phyloP scores from a whole-genome alignment of 2,329 filamentous ascomycete genomes.

The Fusarium concolor region DNA sequence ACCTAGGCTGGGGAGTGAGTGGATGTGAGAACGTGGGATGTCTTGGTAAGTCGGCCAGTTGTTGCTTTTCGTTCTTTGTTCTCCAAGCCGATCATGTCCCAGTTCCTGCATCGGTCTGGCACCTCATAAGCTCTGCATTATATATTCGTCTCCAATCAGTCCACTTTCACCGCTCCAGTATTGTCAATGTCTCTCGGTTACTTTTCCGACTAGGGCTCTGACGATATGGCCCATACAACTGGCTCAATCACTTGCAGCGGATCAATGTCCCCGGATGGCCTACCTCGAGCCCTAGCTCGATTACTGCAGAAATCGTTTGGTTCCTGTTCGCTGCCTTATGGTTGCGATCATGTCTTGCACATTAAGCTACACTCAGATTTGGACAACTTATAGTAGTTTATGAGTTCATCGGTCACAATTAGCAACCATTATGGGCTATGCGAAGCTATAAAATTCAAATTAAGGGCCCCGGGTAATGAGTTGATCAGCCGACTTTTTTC shows the following conservation, averaged over 20 bases:
- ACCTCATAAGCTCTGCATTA: not conserved
- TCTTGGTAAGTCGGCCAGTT: not conserved
- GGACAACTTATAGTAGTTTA: too few species aligned
- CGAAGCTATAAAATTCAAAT: too few species aligned
- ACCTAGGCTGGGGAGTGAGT: not conserved
- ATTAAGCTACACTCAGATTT: not conserved
- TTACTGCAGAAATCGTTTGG: not conserved
- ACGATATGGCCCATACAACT: constrained; percentile 7
- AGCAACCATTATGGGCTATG: too few species aligned
- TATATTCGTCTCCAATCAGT: not conserved
- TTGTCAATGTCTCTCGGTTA: constrained; percentile 16
- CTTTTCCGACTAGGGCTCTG: constrained; percentile 12
- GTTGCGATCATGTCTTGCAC: too few species aligned
- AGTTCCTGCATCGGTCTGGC: constrained; percentile 1
- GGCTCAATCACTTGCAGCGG: constrained; percentile 19
- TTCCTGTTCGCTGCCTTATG: not conserved
- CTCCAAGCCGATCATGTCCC: not conserved
- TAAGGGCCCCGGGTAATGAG: too few species aligned
- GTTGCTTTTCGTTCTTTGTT: too few species aligned
- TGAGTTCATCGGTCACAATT: too few species aligned
- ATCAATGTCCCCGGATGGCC: not conserved
- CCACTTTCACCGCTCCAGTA: constrained; percentile 6
- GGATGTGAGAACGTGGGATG: constrained; percentile 1
- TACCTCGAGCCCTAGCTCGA: not conserved
- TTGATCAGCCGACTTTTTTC: too few species aligned